Base-by-base conservation (phyloP, 78 protist genomes). In the Tieghemostelium lacteum region DNA sequence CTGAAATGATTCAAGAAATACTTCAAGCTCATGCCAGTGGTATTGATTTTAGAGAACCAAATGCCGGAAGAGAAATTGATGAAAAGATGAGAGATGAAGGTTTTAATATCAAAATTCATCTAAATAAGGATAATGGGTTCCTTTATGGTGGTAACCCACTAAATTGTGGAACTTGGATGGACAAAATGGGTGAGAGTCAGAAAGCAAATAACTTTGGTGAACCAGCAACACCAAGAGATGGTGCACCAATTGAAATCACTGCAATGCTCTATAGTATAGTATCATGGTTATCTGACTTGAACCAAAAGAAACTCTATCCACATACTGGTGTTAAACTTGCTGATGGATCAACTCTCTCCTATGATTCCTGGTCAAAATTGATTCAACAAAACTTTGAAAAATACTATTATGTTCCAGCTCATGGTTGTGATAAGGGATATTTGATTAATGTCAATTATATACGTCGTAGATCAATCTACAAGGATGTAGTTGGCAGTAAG, bases 101-200 rank as follows among this genome's bases (percentile, higher is more conserved):
- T 12, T 97, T 96, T 87, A 61, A 95, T 39, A 71, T 97, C 17
- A 39, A 76, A n/a, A 87, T 95, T 19, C 22, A 10, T 34, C 24
- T 71, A 22, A 95, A 96, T 57, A 28, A 12, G 14, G 77, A 31
- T 5, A 94, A 94, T 73, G 98, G 98, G 20, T 75, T 97, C 80
- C 57, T 96, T 0, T 73, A 57, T 57, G 99, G 99, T 65, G 99
- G 99, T 14, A 94, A 87, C 54, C 42, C 7, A 19, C 24, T 3
- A 60, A 98, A 98, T 63, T 92, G 97, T 45, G 98, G 98, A 2
- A 97, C 98, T n/a, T 98, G 99, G 99, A 96, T 95, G 97, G 99
- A 98, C 92, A 98, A 98, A 92, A 96, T 97, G 98, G 99, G 99
- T 39, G 95, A 93, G 52, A 86, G 93, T 17, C 40, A 31, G 1